phyloP scores from a whole-genome alignment of 2,329 filamentous ascomycete species.

The Xylariales sp. region DNA sequence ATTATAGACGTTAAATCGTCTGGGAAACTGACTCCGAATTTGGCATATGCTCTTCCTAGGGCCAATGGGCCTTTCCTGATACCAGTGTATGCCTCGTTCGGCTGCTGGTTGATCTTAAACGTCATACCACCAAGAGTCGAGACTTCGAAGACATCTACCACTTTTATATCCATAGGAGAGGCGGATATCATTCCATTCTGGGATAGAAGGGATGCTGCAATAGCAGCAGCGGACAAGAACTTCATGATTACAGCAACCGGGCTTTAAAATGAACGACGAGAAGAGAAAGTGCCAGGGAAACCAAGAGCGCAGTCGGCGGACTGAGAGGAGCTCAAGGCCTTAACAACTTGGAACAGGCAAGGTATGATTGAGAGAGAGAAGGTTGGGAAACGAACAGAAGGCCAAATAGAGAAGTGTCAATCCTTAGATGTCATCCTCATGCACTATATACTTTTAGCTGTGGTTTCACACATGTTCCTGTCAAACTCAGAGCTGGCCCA shows the following conservation, averaged over 20 bases:
- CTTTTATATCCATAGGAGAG: not conserved
- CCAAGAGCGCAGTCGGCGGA: not conserved
- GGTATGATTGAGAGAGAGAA: not conserved
- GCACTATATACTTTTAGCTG: not conserved
- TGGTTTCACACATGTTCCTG: slow-evolving; percentile 3
- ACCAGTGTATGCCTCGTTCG: slow-evolving; percentile 7
- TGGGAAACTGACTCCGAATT: slow-evolving; percentile 5
- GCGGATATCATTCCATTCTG: slow-evolving; percentile 2
- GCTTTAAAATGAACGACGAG: not conserved
- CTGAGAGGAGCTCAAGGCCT: not conserved
- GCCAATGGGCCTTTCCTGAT: slow-evolving; percentile 6
- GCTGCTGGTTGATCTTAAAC: slow-evolving; percentile 9
- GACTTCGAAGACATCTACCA: slow-evolving; percentile 6
- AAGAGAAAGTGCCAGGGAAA: not conserved
- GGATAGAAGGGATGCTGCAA: slow-evolving; percentile 4
- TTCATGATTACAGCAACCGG: slow-evolving; percentile 6
- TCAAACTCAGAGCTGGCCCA: not conserved
- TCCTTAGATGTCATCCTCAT: not conserved
- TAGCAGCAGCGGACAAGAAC: not conserved
- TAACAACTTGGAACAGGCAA: not conserved
- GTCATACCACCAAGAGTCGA: slow-evolving; percentile 11
- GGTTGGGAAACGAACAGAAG: not conserved
- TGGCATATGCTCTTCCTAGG: slow-evolving; percentile 9
- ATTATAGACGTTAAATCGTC: slow-evolving; percentile 9
- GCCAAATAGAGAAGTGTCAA: not conserved